Conservation (phyloP, 352 stramenopile species). For the Phytophthora pini region DNA sequence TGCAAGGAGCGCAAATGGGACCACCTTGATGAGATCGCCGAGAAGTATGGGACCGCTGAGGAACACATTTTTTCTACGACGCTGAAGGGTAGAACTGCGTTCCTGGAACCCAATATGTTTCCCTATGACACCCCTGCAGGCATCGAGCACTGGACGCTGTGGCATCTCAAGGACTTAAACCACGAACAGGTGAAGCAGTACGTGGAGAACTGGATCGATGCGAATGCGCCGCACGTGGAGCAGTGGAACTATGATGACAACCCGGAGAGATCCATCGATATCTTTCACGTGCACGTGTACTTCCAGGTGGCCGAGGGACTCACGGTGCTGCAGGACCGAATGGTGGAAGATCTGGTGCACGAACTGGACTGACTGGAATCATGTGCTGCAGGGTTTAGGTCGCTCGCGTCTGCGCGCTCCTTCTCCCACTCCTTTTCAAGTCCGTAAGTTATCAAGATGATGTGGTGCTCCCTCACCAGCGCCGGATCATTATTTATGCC, state of each 20-base stretch:
- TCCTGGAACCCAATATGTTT: constrained; percentile 91
- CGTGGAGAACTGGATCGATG: constrained; percentile 89
- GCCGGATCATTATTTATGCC: constrained; percentile 37
- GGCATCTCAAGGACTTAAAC: constrained; percentile 78
- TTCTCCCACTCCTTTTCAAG: constrained; percentile 14
- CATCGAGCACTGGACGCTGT: constrained; percentile 91
- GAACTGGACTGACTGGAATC: constrained; percentile 64
- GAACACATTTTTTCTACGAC: constrained; percentile 87
- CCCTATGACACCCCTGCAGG: constrained; percentile 87
- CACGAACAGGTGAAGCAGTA: constrained; percentile 89
- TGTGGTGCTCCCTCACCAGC: constrained; percentile 8
- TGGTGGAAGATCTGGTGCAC: constrained; percentile 75
- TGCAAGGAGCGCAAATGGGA: constrained; percentile 92
- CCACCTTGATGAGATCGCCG: constrained; percentile 81
- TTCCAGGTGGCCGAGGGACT: constrained; percentile 68
- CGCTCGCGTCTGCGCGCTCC: constrained; percentile 17
- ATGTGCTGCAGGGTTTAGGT: constrained; percentile 37
- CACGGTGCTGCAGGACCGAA: constrained; percentile 65
- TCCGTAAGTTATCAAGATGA: constrained; percentile 37
- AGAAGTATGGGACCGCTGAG: constrained; percentile 79
- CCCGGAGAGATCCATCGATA: constrained; percentile 88
- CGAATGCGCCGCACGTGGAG: constrained; percentile 78
- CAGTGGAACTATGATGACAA: constrained; percentile 92
- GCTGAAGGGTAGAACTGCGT: constrained; percentile 82
- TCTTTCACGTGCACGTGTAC: constrained; percentile 93